Evolutionary conservation across 768 basidiomycete genomes (phyloP).

Genomic region (Termitomyces sp.): DNA sequence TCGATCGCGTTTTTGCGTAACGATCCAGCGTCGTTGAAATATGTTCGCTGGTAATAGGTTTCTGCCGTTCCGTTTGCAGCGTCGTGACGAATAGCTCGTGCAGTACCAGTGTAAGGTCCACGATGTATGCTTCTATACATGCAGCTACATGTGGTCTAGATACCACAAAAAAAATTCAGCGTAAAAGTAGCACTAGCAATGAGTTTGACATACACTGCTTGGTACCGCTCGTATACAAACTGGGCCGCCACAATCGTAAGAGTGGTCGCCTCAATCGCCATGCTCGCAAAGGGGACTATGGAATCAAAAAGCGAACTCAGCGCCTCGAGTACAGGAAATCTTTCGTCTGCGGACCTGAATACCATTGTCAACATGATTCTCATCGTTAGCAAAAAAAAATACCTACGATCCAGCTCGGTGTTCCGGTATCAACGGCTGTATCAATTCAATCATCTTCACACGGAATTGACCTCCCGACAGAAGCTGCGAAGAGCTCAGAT

Average conservation of each 20-base stretch:
- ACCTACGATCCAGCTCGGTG: background rate
- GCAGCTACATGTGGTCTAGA: background rate
- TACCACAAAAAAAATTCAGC: background rate
- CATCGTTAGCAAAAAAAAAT: background rate
- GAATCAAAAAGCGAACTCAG: background rate
- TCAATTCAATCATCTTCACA: background rate
- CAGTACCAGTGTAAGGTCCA: slow-evolving; percentile 13
- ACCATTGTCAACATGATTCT: background rate
- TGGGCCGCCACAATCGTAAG: background rate
- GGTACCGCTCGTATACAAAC: background rate
- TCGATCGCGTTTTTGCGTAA: background rate
- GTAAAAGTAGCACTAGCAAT: background rate
- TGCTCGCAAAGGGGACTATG: slow-evolving; percentile 1
- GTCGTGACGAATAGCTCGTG: slow-evolving; percentile 7
- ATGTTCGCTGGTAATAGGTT: background rate
- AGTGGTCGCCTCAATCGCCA: background rate
- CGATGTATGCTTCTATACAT: slow-evolving; percentile 14
- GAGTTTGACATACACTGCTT: background rate
- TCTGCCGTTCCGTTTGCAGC: background rate
- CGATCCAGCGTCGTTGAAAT: background rate
- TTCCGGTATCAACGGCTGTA: background rate
- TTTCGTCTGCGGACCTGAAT: background rate
- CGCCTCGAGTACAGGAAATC: background rate
- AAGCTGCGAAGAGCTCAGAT: background rate
- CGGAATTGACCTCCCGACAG: background rate